phyloP scores from a whole-genome alignment of 345 rosid genomes.

The Euclidium syriacum region DNA sequence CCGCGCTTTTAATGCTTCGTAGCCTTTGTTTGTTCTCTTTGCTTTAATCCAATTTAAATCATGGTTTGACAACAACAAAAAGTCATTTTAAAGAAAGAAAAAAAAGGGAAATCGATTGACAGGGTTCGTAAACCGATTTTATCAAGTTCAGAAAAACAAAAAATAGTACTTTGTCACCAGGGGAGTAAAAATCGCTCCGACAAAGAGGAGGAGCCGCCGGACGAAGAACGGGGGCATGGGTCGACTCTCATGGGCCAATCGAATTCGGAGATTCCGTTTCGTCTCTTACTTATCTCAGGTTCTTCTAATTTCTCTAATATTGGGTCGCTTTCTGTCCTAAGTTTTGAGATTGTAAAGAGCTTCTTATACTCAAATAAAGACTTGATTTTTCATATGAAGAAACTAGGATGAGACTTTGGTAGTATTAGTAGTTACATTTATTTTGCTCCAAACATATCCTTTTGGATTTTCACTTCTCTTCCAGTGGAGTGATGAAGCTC shows the following conservation, averaged over 20 bases:
- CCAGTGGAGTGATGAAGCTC: not conserved
- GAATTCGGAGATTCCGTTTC: conserved; percentile 18
- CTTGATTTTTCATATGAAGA: conserved; percentile 3
- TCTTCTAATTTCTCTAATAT: not conserved
- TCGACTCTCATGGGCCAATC: conserved; percentile 14
- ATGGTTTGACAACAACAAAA: too few relatives aligned
- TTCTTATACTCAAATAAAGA: not conserved
- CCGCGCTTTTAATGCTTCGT: too few relatives aligned
- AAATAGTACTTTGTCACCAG: not conserved
- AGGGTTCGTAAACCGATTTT: not conserved
- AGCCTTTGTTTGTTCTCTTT: too few relatives aligned
- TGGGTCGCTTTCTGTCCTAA: not conserved
- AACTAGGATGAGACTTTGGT: not conserved
- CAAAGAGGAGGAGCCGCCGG: conserved; percentile 14
- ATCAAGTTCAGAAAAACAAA: not conserved
- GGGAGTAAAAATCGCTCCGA: conserved; percentile 1
- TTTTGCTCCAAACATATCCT: not conserved
- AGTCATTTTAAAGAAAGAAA: too few relatives aligned
- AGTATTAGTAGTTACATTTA: not conserved
- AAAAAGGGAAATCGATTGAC: not conserved
- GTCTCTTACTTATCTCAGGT: conserved; percentile 21
- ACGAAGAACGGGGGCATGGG: conserved; percentile 11
- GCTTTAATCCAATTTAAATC: too few relatives aligned
- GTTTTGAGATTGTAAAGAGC: not conserved
- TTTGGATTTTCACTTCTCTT: not conserved